A percentile compares a stretch with the other conserved stretches of the same genome.
Evolutionary conservation across 768 basidiomycete species (phyloP).

Genomic region (Boletus sp.): DNA sequence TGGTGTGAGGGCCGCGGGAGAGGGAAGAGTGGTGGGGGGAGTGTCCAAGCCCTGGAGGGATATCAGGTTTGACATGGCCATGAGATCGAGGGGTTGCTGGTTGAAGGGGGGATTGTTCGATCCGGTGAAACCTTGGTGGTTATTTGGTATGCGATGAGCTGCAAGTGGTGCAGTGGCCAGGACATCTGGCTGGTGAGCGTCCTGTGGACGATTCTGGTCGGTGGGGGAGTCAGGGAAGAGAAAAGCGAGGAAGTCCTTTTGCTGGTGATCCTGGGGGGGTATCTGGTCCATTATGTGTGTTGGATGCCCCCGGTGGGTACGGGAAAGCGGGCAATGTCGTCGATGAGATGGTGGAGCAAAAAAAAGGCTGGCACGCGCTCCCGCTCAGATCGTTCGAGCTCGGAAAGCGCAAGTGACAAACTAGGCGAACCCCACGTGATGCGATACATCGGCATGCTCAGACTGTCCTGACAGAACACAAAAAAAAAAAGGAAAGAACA

Average conservation of each 20-base stretch:
- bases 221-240: constrained; percentile 31
- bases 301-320: not conserved
- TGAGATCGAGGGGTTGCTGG: constrained; percentile 46
- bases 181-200: constrained; percentile 18
- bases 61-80: constrained; percentile 44
- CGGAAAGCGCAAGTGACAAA: no score
- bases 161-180: not conserved
- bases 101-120: constrained; percentile 11
- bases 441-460: no score
- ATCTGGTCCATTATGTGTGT: constrained; percentile 21
- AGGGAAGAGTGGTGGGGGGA: constrained; percentile 5
- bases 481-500: no score
- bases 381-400: not conserved
- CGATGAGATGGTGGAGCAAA: constrained; percentile 1
- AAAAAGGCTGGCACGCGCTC: not conserved
- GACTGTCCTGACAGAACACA: no score
- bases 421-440: constrained; percentile 5
- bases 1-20: constrained; percentile 33
- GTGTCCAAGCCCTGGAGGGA: constrained; percentile 45
- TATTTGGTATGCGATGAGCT: constrained; percentile 13
- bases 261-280: constrained; percentile 27
- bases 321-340: not conserved
- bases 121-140: constrained; percentile 5
- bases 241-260: constrained; percentile 35
- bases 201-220: constrained; percentile 26